These are phyloP conservation scores for Mycena citricolor DNA, from an alignment of 1,284 basidiomycete species.

Conservation along the genomic window DNA sequence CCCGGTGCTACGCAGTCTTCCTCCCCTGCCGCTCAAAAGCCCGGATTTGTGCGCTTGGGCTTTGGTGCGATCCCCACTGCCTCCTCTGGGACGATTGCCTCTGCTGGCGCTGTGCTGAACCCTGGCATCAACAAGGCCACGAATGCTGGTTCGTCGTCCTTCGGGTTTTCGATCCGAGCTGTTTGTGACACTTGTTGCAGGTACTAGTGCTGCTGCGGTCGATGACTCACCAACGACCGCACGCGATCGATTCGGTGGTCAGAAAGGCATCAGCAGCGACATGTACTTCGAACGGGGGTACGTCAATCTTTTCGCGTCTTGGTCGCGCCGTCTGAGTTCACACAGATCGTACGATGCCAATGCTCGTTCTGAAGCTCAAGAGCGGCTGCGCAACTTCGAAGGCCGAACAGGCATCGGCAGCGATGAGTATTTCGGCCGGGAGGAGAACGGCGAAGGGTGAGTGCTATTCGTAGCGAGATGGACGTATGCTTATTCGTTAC, in stretches of 20 bases:
- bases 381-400: slow-evolving; percentile 82
- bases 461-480: slow-evolving; percentile 36
- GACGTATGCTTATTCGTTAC: too few species aligned
- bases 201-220: slow-evolving; percentile 42
- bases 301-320: too few species aligned
- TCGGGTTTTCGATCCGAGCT: slow-evolving; percentile 83
- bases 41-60: slow-evolving; percentile 39
- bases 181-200: slow-evolving; percentile 54
- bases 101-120: slow-evolving; percentile 23
- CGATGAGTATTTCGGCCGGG: slow-evolving; percentile 92
- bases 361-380: slow-evolving; percentile 75
- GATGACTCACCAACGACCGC: slow-evolving; percentile 80
- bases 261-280: slow-evolving; percentile 96
- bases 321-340: too few species aligned
- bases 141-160: slow-evolving; percentile 70
- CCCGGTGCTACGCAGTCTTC: background rate
- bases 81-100: slow-evolving; percentile 26
- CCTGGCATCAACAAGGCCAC: slow-evolving; percentile 23
- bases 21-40: slow-evolving; percentile 32
- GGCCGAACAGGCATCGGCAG: slow-evolving; percentile 95
- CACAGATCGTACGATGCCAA: slow-evolving; percentile 85
- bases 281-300: slow-evolving; percentile 95
- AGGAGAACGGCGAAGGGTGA: slow-evolving; percentile 72
- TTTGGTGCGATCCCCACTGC: slow-evolving; percentile 35
- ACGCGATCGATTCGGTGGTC: slow-evolving; percentile 86